Conservation (phyloP, 768 basidiomycete genomes). For the Phanerochaete carnosa region DNA sequence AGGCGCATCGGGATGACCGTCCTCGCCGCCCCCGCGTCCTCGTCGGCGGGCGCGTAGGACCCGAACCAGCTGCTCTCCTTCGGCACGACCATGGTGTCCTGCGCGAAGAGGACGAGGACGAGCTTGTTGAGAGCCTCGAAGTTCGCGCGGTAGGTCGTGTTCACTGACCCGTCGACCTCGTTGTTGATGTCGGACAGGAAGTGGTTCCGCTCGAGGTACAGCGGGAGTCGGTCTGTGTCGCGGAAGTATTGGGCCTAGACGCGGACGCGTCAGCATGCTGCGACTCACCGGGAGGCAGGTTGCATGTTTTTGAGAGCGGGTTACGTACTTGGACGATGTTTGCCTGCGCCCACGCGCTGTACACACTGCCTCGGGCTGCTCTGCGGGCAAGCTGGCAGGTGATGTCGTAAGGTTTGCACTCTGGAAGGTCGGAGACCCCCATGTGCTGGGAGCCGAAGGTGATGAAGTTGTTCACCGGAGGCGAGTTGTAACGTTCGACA, state of each 20-base stretch:
- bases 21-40: constrained; percentile 28
- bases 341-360: constrained; percentile 71
- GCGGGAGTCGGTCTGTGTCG: constrained; percentile 57
- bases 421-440: constrained; percentile 76
- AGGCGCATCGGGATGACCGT: constrained; percentile 64
- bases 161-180: constrained; percentile 53
- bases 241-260: constrained; percentile 83
- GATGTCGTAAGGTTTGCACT: constrained; percentile 61
- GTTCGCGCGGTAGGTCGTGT: constrained; percentile 57
- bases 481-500: constrained; percentile 69
- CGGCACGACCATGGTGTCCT: constrained; percentile 77
- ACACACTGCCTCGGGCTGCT: constrained; percentile 60
- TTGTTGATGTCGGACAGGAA: constrained; percentile 82
- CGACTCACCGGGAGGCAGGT: not conserved
- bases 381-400: constrained; percentile 66
- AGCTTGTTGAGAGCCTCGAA: constrained; percentile 61
- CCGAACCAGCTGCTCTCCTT: constrained; percentile 90
- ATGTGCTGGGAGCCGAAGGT: constrained; percentile 89
- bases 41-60: constrained; percentile 48
- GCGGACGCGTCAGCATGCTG: not conserved
- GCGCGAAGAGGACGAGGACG: constrained; percentile 68
- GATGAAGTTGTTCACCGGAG: constrained; percentile 75
- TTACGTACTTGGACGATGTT: constrained; percentile 66
- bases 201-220: constrained; percentile 56
- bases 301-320: not conserved